Percentiles rank a stretch among this genome's conserved stretches.
Evolutionary conservation across 1,284 basidiomycete species (phyloP).

Genomic region (Ustilago sp.): DNA sequence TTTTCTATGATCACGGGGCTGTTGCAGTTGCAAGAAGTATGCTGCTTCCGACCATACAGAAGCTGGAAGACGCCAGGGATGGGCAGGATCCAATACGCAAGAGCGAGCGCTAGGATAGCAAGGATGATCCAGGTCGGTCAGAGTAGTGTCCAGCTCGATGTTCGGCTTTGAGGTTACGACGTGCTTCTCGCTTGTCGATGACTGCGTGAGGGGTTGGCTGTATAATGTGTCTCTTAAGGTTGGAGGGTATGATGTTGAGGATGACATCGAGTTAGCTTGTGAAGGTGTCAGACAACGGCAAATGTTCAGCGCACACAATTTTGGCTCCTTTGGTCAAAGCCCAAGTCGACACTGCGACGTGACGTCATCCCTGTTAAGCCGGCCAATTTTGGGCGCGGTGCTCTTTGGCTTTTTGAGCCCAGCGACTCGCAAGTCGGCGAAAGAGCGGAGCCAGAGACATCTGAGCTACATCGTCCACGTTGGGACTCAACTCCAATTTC

Average conservation of each 20-base stretch:
- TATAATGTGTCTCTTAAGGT: constrained; percentile 32
- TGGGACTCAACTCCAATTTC: too few species aligned
- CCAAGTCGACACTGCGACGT: neutral
- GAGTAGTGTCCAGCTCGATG: constrained; percentile 43
- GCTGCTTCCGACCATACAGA: constrained; percentile 21
- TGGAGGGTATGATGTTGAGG: constrained; percentile 10
- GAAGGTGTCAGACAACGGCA: neutral
- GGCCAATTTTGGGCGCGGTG: neutral
- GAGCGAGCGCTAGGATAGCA: constrained; percentile 28
- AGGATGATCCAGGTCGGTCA: constrained; percentile 43
- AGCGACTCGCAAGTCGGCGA: too few species aligned
- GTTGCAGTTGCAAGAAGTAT: constrained; percentile 3
- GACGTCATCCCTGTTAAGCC: constrained; percentile 1
- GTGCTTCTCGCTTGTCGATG: constrained; percentile 46
- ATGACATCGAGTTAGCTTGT: constrained; percentile 32
- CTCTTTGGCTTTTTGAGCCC: neutral
- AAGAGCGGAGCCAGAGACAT: too few species aligned
- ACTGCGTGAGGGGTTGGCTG: constrained; percentile 36
- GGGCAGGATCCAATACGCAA: constrained; percentile 49
- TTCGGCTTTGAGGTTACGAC: constrained; percentile 34
- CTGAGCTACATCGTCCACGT: too few species aligned
- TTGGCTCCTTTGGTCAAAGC: neutral
- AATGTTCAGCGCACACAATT: neutral
- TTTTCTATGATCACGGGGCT: neutral
- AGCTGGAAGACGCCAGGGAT: constrained; percentile 44